These are phyloP conservation scores for Cordyceps fumosorosea DNA, from an alignment of 2,329 filamentous ascomycete genomes.

Conservation along the genomic window DNA sequence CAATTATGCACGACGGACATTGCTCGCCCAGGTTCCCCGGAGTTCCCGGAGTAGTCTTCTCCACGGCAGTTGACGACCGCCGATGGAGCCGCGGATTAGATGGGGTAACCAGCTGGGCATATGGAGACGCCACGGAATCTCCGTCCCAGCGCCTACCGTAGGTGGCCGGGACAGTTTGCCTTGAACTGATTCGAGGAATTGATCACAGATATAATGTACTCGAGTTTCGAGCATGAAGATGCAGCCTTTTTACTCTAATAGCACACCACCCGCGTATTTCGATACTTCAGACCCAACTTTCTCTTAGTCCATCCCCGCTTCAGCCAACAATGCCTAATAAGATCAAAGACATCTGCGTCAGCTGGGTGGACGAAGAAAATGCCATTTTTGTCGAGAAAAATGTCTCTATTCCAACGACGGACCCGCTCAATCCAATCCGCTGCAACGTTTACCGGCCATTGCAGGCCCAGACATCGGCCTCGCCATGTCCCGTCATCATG, in stretches of 20 bases:
- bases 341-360: constrained; percentile 22
- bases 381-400: constrained; percentile 38
- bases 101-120: not conserved
- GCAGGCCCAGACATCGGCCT: not conserved
- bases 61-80: not conserved
- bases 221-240: not conserved
- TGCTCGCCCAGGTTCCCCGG: not conserved
- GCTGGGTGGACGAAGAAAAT: constrained; percentile 6
- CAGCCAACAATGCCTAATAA: constrained; percentile 23
- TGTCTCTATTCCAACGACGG: constrained; percentile 24
- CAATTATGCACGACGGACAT: not conserved
- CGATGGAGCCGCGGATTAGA: not conserved
- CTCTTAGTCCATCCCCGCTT: not conserved
- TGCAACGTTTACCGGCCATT: constrained; percentile 34
- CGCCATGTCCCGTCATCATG: constrained; percentile 50
- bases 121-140: not conserved
- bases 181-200: not conserved
- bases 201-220: not conserved
- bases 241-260: not conserved
- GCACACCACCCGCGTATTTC: not conserved
- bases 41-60: not conserved
- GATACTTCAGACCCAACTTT: not conserved
- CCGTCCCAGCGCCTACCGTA: not conserved
- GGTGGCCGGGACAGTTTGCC: not conserved
- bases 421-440: constrained; percentile 21